Evolutionary conservation across 2,329 filamentous ascomycete species (phyloP).

Genomic region (Dryadomyces quercus-mongolicae): DNA sequence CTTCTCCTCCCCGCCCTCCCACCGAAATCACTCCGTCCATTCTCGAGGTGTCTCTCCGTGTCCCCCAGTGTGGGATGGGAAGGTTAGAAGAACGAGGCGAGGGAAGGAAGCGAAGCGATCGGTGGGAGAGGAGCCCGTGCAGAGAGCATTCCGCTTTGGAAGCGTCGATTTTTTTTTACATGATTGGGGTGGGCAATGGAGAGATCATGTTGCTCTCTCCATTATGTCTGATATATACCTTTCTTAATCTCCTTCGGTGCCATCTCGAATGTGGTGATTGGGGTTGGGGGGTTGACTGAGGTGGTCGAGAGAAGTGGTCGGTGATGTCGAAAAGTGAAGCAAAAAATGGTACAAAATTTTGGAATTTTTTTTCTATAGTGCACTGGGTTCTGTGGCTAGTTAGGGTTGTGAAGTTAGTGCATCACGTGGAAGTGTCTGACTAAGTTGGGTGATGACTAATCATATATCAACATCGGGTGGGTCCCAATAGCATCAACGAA

Average conservation of each 20-base stretch:
- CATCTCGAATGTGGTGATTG: constrained; percentile 20
- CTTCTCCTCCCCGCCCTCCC: neutral
- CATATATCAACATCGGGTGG: neutral
- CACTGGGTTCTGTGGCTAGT: neutral
- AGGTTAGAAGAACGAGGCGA: neutral
- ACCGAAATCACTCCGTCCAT: neutral
- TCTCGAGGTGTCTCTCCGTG: neutral
- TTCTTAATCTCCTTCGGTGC: constrained; percentile 27
- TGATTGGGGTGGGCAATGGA: neutral
- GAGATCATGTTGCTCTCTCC: neutral
- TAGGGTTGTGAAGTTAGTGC: neutral
- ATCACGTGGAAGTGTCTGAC: neutral
- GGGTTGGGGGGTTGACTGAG: constrained; percentile 6
- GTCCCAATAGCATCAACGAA: no score
- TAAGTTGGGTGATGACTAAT: neutral
- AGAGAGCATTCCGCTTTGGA: neutral
- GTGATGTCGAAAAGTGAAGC: neutral
- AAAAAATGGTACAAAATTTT: neutral
- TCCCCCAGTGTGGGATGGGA: neutral
- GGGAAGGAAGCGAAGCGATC: neutral
- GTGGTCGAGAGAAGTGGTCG: constrained; percentile 6
- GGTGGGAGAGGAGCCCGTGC: neutral
- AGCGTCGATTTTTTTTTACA: constrained; percentile 5
- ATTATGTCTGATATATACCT: constrained; percentile 19
- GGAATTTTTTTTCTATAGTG: constrained; percentile 3